A percentile compares a stretch with the other conserved stretches of the same genome.
Conservation (phyloP, 306 rosid species). For the Vicia villosa region DNA sequence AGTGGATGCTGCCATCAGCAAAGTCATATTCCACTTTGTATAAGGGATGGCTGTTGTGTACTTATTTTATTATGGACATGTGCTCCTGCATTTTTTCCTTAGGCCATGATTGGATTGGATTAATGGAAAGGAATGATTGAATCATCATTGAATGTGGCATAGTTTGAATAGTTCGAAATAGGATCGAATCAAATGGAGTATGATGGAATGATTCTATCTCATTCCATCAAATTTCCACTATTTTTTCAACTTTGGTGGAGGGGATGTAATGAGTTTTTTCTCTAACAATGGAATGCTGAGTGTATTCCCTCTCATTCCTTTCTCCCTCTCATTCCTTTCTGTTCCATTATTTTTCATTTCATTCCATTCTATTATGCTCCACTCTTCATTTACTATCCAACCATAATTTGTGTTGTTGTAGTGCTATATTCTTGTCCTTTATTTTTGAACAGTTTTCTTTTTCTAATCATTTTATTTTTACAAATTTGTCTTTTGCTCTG, state of each 20-base stretch:
- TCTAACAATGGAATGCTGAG: not conserved
- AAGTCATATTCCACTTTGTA: not conserved
- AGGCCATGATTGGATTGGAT: not conserved
- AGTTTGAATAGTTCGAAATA: not conserved
- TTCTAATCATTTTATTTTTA: slow-evolving; percentile 4
- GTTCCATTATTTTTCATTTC: not conserved
- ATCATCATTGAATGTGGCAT: not conserved
- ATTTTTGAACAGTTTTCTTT: not conserved
- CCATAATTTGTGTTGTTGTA: slow-evolving; percentile 6
- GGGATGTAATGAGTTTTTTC: slow-evolving; percentile 5
- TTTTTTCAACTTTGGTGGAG: not conserved
- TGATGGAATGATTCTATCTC: not conserved
- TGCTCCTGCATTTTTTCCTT: not conserved
- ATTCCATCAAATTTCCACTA: not conserved
- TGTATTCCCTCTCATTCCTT: not conserved
- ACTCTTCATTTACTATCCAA: not conserved
- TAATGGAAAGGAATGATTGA: not conserved
- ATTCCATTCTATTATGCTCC: not conserved
- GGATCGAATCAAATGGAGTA: not conserved
- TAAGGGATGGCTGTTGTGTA: slow-evolving; percentile 17
- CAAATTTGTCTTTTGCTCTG: slow-evolving; percentile 29
- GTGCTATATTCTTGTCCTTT: slow-evolving; percentile 18
- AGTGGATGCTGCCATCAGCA: not conserved
- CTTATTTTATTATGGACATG: slow-evolving; percentile 16
- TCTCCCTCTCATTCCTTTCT: not conserved